Evolutionary conservation across 768 basidiomycete species (phyloP), one percentile per base, ranked within the genome.

Genomic region (Candolleomyces eurysporus): DNA sequence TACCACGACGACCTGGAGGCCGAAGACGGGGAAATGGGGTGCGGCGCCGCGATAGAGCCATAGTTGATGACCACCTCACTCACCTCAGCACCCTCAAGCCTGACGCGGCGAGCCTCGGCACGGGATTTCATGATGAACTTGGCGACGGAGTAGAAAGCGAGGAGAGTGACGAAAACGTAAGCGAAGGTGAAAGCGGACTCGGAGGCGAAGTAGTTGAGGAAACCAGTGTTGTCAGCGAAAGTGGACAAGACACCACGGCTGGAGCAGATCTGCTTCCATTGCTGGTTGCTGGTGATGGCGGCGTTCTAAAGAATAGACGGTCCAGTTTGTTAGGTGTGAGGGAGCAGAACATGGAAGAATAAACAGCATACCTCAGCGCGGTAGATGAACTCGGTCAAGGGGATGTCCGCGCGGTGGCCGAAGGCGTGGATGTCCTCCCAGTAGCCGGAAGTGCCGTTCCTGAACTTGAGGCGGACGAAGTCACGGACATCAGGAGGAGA

Each of bases 341-440:
- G 8, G 54, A 30, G 43, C 39, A 50, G 30, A 46, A 5, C 10
- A 56, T 57, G n/a, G 7, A 57, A 40, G 50, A 42, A n/a, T 31
- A 31, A 54, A 40, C 50, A 19, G 72, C 76, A 17, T 69, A 90
- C 91, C 84, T 92, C 88, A 58, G 87, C 80, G 59, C 87, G 84
- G 80, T 91, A 91, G 72, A 92, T 89, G 79, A 93, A 92, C 70
- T 92, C 90, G 14, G 90, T 91, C 68, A 92, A 79, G 53, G 91
- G 88, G 67, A 93, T 89, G 69, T 92, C 91, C 59, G 84, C 77
- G 61, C 82, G 78, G 77, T 89, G 86, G 61, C 86, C 88, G 72
- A 91, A 92, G 70, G 86, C 87, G 66, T 90, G 85, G 72, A 90
- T 74, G 62, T 85, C 85, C 66, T 82, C 72, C 79, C 90, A 92